phyloP scores from a whole-genome alignment of 1,139 yeast genomes.

The Saccharomyces hybrid region DNA sequence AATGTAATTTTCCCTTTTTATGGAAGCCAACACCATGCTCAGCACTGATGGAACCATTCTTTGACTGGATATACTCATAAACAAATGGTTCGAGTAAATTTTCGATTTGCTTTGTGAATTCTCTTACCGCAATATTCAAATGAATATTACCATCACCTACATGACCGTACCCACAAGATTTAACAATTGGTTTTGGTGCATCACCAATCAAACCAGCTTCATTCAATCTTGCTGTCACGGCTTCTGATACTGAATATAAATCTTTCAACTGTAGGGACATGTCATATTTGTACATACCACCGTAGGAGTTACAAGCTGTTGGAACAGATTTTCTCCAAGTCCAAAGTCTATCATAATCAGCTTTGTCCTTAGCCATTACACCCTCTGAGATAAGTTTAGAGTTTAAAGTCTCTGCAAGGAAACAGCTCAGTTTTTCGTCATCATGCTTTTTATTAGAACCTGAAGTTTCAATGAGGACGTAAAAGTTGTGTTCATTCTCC shows the following conservation, averaged over 20 bases:
- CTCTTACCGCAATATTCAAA: conserved; percentile 81
- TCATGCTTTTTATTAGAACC: conserved; percentile 87
- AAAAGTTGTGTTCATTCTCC: conserved; percentile 75
- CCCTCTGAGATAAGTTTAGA: conserved; percentile 63
- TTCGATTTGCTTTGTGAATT: conserved; percentile 70
- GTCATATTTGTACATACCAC: conserved; percentile 95
- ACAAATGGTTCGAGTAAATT: conserved; percentile 80
- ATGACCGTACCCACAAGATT: conserved; percentile 90
- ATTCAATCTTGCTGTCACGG: conserved; percentile 49
- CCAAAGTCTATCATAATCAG: conserved; percentile 80
- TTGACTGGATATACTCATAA: conserved; percentile 75
- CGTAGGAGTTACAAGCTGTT: conserved; percentile 75
- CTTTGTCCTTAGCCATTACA: conserved; percentile 89
- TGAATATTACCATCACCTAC: conserved; percentile 94
- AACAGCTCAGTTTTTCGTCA: conserved; percentile 29
- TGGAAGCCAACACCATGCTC: conserved; percentile 96
- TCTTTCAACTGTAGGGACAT: conserved; percentile 78
- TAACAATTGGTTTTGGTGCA: conserved; percentile 56
- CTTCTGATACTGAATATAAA: conserved; percentile 73
- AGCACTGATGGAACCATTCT: conserved; percentile 82
- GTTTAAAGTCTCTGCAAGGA: no score
- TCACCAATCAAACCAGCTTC: conserved; percentile 60
- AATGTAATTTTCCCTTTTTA: conserved; percentile 71
- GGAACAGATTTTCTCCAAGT: conserved; percentile 90
- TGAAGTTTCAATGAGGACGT: conserved; percentile 83